phyloP scores from a whole-genome alignment of 768 basidiomycete species.

The Hericium rajendrae region DNA sequence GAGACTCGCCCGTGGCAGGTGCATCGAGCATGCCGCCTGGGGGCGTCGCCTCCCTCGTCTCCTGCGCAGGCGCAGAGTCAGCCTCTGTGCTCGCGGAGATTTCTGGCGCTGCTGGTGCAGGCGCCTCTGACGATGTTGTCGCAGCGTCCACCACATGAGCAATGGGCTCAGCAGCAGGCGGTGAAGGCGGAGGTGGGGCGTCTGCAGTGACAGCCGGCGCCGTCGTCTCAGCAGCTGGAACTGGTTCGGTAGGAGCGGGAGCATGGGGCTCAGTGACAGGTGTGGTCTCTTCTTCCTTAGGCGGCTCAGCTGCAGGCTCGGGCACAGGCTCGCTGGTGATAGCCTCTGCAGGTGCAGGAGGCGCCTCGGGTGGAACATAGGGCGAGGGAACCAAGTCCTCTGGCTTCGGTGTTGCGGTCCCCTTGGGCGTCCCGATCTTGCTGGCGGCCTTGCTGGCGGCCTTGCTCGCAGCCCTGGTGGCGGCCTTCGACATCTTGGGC shows the following conservation, averaged over 20 bases:
- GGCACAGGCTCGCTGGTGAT: not conserved
- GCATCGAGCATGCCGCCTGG: too few relatives aligned
- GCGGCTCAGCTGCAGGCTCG: not conserved
- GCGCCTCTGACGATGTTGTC: not conserved
- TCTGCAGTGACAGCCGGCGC: not conserved
- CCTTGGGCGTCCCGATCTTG: conserved; percentile 8
- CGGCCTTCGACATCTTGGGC: conserved; percentile 9
- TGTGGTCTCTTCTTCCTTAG: not conserved
- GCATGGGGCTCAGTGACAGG: not conserved
- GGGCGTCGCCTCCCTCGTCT: not conserved
- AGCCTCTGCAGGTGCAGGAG: not conserved
- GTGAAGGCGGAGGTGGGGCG: not conserved
- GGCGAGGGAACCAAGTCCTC: not conserved
- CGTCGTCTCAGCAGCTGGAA: not conserved
- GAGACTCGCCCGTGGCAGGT: too few relatives aligned
- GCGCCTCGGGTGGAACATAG: not conserved
- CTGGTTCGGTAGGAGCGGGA: not conserved
- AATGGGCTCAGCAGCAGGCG: not conserved
- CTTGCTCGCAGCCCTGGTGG: conserved; percentile 9
- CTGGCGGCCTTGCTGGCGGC: conserved; percentile 7
- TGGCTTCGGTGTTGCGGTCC: conserved; percentile 6
- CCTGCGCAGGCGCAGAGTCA: not conserved
- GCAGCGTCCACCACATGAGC: not conserved
- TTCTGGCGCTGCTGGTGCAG: not conserved
- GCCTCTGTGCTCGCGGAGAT: not conserved